A percentile compares a stretch with the other conserved stretches of the same genome.
These are phyloP conservation scores for cucumber (Cucumis sativus) DNA, from an alignment of 306 rosid species.

Conservation along the genomic window DNA sequence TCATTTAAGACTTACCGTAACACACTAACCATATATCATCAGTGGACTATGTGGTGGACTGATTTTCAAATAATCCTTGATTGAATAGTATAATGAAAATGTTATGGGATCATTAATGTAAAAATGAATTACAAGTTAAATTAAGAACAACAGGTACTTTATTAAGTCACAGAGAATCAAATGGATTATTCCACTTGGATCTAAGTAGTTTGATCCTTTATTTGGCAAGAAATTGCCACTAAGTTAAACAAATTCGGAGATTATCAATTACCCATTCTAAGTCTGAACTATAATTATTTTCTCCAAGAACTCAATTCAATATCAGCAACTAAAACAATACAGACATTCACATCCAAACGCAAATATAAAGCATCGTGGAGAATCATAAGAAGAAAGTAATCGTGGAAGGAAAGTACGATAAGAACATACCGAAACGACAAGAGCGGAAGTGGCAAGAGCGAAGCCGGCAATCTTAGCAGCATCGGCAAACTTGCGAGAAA, in stretches of 20 bases:
- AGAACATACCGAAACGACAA: constrained; percentile 71
- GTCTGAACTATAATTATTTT: neutral
- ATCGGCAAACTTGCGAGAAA: constrained; percentile 51
- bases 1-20: neutral
- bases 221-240: neutral
- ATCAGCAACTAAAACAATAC: neutral
- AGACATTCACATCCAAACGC: neutral
- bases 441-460: constrained; percentile 97
- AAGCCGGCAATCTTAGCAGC: constrained; percentile 88
- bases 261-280: neutral
- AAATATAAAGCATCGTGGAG: neutral
- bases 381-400: neutral
- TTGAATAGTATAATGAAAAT: neutral
- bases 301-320: neutral
- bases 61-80: no score
- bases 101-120: neutral
- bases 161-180: neutral
- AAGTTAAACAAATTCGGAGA: neutral
- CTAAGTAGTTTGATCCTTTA: neutral
- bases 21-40: neutral
- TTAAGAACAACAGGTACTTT: no score
- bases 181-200: neutral
- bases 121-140: no score
- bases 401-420: neutral
- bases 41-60: no score